These are phyloP conservation scores for Microstegium vimineum DNA, from an alignment of 176 grass and related monocot genomes.

Conservation along the genomic window DNA sequence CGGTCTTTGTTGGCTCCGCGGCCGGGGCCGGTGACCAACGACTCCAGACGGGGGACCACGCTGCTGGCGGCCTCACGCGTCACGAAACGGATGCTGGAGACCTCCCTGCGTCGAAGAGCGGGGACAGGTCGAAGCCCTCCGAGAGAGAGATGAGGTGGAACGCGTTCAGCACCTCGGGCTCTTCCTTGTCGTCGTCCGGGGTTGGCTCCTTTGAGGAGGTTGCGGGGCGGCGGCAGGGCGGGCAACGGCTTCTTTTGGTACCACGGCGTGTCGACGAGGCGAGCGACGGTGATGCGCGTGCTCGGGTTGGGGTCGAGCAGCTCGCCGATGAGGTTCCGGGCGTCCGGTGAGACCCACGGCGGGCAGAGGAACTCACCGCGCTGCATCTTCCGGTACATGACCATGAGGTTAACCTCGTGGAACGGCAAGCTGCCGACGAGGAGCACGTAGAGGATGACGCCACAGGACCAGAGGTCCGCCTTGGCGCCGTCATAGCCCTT, in stretches of 20 bases:
- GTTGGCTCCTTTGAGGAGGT: not conserved
- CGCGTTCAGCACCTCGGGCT: not conserved
- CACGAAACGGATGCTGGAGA: not conserved
- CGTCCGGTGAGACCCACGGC: not conserved
- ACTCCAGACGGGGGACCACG: slow-evolving; percentile 40
- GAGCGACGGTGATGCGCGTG: not conserved
- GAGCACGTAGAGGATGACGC: slow-evolving; percentile 60
- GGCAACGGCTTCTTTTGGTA: not conserved
- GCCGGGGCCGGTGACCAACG: slow-evolving; percentile 27
- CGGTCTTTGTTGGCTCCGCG: slow-evolving; percentile 10
- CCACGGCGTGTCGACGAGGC: not conserved
- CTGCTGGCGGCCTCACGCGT: slow-evolving; percentile 6
- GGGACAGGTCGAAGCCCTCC: not conserved
- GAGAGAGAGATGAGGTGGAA: not conserved
- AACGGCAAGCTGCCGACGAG: slow-evolving; percentile 43
- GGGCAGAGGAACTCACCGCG: not conserved
- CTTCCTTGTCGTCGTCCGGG: not conserved
- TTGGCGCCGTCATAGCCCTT: slow-evolving; percentile 54
- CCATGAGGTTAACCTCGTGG: slow-evolving; percentile 20
- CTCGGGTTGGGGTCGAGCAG: not conserved
- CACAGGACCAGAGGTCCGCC: slow-evolving; percentile 58
- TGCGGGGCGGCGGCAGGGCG: not conserved
- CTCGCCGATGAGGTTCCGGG: not conserved
- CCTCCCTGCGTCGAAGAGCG: not conserved
- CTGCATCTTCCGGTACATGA: not conserved